phyloP scores from a whole-genome alignment of 1,284 basidiomycete species.

The Golubevia sp. region DNA sequence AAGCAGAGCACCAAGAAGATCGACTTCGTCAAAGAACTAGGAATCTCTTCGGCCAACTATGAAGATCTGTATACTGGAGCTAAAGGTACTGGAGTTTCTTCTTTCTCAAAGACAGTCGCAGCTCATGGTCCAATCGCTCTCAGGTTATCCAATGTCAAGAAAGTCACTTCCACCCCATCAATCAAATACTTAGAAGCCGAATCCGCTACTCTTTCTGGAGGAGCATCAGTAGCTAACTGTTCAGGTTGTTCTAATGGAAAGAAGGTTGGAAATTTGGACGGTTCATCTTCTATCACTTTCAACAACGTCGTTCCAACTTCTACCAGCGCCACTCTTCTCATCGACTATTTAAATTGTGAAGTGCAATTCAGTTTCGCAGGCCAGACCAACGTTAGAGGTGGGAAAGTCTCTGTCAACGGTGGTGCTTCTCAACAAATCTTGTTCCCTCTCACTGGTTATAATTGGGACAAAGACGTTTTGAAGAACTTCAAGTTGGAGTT shows the following conservation, averaged over 20 bases:
- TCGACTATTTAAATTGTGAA: slow-evolving; percentile 36
- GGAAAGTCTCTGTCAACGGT: slow-evolving; percentile 25
- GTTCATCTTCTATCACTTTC: slow-evolving; percentile 17
- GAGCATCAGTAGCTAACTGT: slow-evolving; percentile 10
- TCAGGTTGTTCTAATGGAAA: slow-evolving; percentile 19
- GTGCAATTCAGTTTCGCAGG: slow-evolving; percentile 18
- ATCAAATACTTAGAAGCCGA: slow-evolving; percentile 21
- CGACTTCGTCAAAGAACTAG: slow-evolving; percentile 19
- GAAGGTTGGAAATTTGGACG: slow-evolving; percentile 22
- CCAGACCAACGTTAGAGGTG: slow-evolving; percentile 16
- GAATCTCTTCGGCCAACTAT: slow-evolving; percentile 21
- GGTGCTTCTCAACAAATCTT: slow-evolving; percentile 18
- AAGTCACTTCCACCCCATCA: neutral
- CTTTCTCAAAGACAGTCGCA: slow-evolving; percentile 16
- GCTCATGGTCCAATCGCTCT: slow-evolving; percentile 24
- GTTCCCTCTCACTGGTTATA: slow-evolving; percentile 29
- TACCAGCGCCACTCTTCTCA: slow-evolving; percentile 16
- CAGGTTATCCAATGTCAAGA: slow-evolving; percentile 21
- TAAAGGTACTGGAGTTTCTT: slow-evolving; percentile 2
- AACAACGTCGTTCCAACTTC: slow-evolving; percentile 11
- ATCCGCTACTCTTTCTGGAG: slow-evolving; percentile 9
- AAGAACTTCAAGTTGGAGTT: slow-evolving; percentile 26
- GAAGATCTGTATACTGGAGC: slow-evolving; percentile 19
- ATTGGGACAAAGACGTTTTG: slow-evolving; percentile 21
- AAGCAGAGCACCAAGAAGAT: slow-evolving; percentile 12